Evolutionary conservation across 1,139 yeast species (phyloP).

Genomic region (Geotrichum phurueaensis): DNA sequence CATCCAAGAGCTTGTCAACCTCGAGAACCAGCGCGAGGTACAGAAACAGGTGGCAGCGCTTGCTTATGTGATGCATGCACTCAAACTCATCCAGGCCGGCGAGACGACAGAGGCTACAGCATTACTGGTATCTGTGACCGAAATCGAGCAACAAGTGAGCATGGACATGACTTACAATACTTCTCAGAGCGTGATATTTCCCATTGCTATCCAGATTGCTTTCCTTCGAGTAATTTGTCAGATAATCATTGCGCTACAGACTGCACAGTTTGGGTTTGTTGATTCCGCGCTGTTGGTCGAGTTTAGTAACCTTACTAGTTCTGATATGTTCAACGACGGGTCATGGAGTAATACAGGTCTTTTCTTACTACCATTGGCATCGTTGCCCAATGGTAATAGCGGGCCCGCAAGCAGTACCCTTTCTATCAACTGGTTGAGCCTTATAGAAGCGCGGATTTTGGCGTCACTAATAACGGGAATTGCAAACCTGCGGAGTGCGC

Average conservation of each 20-base stretch:
- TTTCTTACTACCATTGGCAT: constrained; percentile 6
- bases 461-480: constrained; percentile 11
- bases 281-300: constrained; percentile 5
- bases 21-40: constrained; percentile 8
- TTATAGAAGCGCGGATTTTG: constrained; percentile 11
- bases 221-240: constrained; percentile 14
- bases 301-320: not conserved
- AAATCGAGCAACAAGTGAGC: constrained; percentile 9
- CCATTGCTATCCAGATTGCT: constrained; percentile 8
- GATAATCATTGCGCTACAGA: constrained; percentile 3
- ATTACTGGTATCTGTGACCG: constrained; percentile 2
- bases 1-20: constrained; percentile 8
- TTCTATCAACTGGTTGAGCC: constrained; percentile 11
- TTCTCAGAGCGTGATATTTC: not conserved
- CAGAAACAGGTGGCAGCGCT: constrained; percentile 13
- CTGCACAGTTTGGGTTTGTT: constrained; percentile 6
- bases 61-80: constrained; percentile 14
- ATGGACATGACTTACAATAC: not conserved
- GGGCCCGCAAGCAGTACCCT: constrained; percentile 5
- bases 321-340: constrained; percentile 2
- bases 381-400: constrained; percentile 2
- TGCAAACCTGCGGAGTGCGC: constrained; percentile 2
- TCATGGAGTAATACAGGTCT: constrained; percentile 11
- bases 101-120: not conserved
- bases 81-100: constrained; percentile 13